Evolutionary conservation across 441 rosid genomes (phyloP).

Genomic region (Viola pubescens): DNA sequence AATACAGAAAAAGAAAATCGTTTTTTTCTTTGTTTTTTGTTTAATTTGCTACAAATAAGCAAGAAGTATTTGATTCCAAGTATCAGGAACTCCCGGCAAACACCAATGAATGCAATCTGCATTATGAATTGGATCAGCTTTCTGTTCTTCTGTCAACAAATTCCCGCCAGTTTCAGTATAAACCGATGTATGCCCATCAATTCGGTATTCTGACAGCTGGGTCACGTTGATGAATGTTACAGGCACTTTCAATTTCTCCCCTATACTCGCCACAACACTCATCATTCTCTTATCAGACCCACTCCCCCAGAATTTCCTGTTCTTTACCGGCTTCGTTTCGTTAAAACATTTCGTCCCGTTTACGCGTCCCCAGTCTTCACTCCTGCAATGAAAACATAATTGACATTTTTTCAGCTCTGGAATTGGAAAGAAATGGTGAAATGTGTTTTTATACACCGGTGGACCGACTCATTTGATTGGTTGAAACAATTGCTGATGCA

Average conservation of each 20-base stretch:
- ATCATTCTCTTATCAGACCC: constrained; percentile 61
- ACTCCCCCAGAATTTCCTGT: constrained; percentile 64
- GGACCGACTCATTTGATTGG: neutral
- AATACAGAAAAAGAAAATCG: neutral
- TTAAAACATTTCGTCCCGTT: constrained; percentile 72
- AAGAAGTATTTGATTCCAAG: constrained; percentile 71
- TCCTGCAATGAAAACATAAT: constrained; percentile 26
- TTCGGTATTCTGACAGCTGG: constrained; percentile 72
- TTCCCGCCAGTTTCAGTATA: constrained; percentile 76
- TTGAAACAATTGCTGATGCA: neutral
- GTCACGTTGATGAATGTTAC: constrained; percentile 69
- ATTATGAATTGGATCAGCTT: constrained; percentile 47
- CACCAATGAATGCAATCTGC: constrained; percentile 99
- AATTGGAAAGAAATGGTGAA: neutral
- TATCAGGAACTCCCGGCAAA: constrained; percentile 80
- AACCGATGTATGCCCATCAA: constrained; percentile 71
- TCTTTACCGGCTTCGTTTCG: constrained; percentile 66
- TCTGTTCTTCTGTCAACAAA: constrained; percentile 52
- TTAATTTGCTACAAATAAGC: constrained; percentile 46
- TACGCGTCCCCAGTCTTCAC: constrained; percentile 61
- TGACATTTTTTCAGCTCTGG: too few relatives aligned
- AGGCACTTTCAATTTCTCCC: constrained; percentile 57
- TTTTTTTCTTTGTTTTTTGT: neutral
- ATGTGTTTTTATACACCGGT: neutral
- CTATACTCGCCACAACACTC: constrained; percentile 49